Conservation (phyloP, 75 land plant genomes). For the Pinus taeda region DNA sequence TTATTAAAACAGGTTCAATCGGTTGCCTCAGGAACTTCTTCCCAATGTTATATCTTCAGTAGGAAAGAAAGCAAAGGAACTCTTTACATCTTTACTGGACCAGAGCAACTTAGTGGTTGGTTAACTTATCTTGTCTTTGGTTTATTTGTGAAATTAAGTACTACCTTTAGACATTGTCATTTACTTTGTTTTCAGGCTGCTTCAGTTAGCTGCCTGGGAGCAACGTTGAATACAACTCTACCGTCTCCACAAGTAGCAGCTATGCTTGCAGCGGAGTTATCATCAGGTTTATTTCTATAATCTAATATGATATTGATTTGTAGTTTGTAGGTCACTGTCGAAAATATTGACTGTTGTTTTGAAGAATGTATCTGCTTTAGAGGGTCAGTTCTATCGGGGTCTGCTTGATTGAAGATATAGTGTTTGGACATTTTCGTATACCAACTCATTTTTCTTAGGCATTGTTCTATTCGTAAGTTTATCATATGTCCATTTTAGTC, state of each 20-base stretch:
- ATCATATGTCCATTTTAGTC: background rate
- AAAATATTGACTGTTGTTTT: no score
- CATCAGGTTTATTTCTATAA: conserved; percentile 36
- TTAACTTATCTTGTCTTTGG: conserved; percentile 6
- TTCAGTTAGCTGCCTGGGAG: conserved; percentile 73
- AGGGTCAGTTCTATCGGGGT: no score
- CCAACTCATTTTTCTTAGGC: no score
- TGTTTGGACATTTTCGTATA: background rate
- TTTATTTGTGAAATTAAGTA: background rate
- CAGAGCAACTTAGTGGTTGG: conserved; percentile 58
- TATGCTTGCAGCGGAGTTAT: conserved; percentile 44
- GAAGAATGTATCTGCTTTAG: no score
- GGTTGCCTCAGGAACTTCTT: conserved; percentile 79
- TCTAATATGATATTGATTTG: background rate
- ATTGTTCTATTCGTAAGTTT: background rate
- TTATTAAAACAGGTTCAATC: conserved; percentile 57
- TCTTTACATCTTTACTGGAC: conserved; percentile 40
- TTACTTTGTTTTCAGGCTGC: conserved; percentile 32
- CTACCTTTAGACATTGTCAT: background rate
- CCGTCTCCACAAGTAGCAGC: conserved; percentile 58
- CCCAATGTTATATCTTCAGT: conserved; percentile 59
- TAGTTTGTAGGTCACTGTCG: background rate
- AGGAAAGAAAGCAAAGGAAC: conserved; percentile 31
- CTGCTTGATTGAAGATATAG: background rate
- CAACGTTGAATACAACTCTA: conserved; percentile 68